Base-by-base conservation (phyloP, 768 basidiomycete species). In the Russula compacta region DNA sequence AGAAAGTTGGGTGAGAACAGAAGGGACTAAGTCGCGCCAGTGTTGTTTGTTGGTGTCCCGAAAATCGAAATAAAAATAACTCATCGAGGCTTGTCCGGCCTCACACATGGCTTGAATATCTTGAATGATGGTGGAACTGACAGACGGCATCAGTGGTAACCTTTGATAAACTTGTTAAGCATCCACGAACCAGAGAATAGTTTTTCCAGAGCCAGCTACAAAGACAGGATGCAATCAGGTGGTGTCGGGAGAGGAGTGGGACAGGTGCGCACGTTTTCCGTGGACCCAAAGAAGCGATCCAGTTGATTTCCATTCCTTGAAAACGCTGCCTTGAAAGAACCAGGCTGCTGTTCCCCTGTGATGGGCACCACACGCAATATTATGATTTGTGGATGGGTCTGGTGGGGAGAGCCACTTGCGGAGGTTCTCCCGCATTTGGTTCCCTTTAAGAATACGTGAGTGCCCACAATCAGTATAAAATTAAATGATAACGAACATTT, bases 171-270 rank as follows among this genome's bases (percentile, higher is more conserved):
- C 14, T 2, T 17, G 32, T 14, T n/a, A 1, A 12, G 19, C 12
- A 3, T 2, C 2, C 0, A 56, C 59, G 2, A 32, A 60, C 53
- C 59, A 56, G 9, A 60, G 53, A 10, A 42, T 39, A 15, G 11
- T 60, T 38, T 60, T 60, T 2, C 59, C 59, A 3, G 59, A 40
- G 11, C 59, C 59, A 19, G 52, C 59, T 58, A 49, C 12, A 10
- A 11, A 35, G 1, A 10, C 1, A 35, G 14, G n/a, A 17, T n/a
- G 3, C 2, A 17, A 17, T 54, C 17, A 19, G 19, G 11, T 4
- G 35, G 1, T 17, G 9, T 5, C 14, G 1, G 24, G 15, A 7
- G 4, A 11, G n/a, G 38, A 14, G n/a, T 33, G 24, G 15, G 24
- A 54, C 24, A 32, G 7, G 6, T 5, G 21, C 59, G 2, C 12